Percentiles rank a stretch among this genome's conserved stretches.
These are phyloP conservation scores for Eutypa lata DNA, from an alignment of 2,329 filamentous ascomycete species.

Conservation along the genomic window DNA sequence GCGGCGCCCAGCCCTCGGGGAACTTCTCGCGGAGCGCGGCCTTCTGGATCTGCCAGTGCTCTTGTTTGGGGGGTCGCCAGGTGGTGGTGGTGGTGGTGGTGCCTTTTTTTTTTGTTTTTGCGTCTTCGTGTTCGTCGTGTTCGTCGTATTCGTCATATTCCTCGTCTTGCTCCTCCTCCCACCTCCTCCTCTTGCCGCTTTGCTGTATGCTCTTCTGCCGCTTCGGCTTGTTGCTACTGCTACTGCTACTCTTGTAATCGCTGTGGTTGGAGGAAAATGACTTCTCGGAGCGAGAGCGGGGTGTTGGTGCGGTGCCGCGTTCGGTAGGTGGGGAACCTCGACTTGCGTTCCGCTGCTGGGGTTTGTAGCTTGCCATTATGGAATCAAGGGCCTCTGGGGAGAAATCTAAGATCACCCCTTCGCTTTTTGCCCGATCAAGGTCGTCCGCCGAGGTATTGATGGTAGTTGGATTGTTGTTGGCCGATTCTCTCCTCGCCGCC, in stretches of 20 bases:
- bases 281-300: constrained; percentile 9
- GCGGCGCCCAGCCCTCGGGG: constrained; percentile 74
- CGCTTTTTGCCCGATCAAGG: constrained; percentile 15
- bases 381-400: constrained; percentile 33
- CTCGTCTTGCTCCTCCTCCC: constrained; percentile 1
- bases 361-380: constrained; percentile 16
- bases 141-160: constrained; percentile 27
- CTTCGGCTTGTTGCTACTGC: constrained; percentile 16
- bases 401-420: constrained; percentile 29
- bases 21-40: constrained; percentile 74
- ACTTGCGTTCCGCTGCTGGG: background rate
- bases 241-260: no score
- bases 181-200: constrained; percentile 3
- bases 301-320: constrained; percentile 33
- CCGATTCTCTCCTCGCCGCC: constrained; percentile 2
- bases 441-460: constrained; percentile 11
- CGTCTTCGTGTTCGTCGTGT: constrained; percentile 23
- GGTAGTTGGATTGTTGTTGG: background rate
- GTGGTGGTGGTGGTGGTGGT: no score
- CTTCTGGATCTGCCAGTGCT: constrained; percentile 73
- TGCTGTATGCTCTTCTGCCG: constrained; percentile 22
- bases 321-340: background rate
- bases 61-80: no score
- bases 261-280: background rate
- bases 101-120: no score